A percentile compares a stretch with the other conserved stretches of the same genome.
Evolutionary conservation across 1,139 yeast genomes (phyloP).

Genomic region (Scheffersomyces titani): DNA sequence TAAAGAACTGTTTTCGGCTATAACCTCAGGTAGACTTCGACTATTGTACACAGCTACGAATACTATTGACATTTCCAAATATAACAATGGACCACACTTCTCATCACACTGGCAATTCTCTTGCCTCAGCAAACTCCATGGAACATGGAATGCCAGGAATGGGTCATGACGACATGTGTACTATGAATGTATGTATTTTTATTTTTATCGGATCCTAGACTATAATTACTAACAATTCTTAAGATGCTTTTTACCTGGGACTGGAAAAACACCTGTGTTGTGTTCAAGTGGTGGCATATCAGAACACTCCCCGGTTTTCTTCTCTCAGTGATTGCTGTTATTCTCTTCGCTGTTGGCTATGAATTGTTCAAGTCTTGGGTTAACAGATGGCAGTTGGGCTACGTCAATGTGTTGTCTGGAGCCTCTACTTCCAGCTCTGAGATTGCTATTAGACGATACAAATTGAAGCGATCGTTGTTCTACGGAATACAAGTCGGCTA

Average conservation of each 20-base stretch:
- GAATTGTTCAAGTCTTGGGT: slow-evolving; percentile 53
- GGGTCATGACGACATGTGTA: slow-evolving; percentile 46
- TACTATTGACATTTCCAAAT: neutral
- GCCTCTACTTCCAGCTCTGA: slow-evolving; percentile 14
- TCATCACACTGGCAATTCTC: neutral
- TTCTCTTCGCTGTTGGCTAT: slow-evolving; percentile 55
- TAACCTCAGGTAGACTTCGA: neutral
- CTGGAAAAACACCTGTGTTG: slow-evolving; percentile 68
- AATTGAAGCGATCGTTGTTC: slow-evolving; percentile 39
- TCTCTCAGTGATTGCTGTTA: slow-evolving; percentile 52
- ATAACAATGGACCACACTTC: slow-evolving; percentile 2
- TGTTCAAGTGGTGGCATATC: slow-evolving; percentile 81
- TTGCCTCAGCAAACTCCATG: slow-evolving; percentile 35
- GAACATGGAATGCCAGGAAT: slow-evolving; percentile 31
- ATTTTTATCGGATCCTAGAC: neutral
- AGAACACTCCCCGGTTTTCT: slow-evolving; percentile 52
- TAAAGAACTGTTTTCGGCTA: neutral
- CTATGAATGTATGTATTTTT: slow-evolving; percentile 51
- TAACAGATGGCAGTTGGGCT: slow-evolving; percentile 29
- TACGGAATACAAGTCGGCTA: slow-evolving; percentile 78
- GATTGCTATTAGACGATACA: slow-evolving; percentile 18
- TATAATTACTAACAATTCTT: slow-evolving; percentile 9
- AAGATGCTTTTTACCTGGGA: slow-evolving; percentile 84
- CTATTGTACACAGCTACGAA: neutral
- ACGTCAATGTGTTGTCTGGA: slow-evolving; percentile 14